These are phyloP conservation scores for Pseudogymnoascus verrucosus DNA, from an alignment of 2,329 filamentous ascomycete genomes.

Conservation along the genomic window DNA sequence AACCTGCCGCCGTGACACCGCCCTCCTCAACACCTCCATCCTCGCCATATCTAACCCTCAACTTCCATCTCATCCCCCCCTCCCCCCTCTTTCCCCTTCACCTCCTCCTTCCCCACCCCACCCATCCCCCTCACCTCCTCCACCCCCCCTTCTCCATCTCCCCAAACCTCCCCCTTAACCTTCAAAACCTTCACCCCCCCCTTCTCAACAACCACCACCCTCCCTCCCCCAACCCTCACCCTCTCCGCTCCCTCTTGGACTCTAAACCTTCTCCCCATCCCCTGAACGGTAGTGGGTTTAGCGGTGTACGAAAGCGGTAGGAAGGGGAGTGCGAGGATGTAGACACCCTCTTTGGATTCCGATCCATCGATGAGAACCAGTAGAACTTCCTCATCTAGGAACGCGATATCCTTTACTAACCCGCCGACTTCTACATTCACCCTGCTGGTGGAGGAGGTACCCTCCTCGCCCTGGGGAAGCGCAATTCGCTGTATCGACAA, in stretches of 20 bases:
- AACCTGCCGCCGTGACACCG: no score
- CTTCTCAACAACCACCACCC: constrained; percentile 8
- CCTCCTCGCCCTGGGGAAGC: no score
- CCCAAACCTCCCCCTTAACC: constrained; percentile 19
- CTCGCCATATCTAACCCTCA: no score
- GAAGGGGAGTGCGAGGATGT: background rate
- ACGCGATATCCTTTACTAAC: background rate
- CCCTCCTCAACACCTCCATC: background rate
- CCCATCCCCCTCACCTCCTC: constrained; percentile 14
- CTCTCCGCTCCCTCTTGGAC: background rate
- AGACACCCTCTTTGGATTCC: background rate
- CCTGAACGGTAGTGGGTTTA: background rate
- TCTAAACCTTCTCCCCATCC: background rate
- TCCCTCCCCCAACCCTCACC: background rate
- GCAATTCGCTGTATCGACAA: background rate
- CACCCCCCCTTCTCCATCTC: constrained; percentile 16
- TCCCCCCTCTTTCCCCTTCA: constrained; percentile 11
- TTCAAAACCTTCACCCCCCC: constrained; percentile 14
- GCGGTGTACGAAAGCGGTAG: background rate
- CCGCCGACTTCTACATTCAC: background rate
- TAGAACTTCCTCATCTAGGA: background rate
- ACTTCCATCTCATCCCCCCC: constrained; percentile 16
- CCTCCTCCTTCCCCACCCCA: constrained; percentile 4
- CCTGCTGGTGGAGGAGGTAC: no score
- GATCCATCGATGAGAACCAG: background rate